A percentile compares a stretch with the other conserved stretches of the same genome.
Conservation (phyloP, 1,139 yeast species). For the Protomyces inundatus region DNA sequence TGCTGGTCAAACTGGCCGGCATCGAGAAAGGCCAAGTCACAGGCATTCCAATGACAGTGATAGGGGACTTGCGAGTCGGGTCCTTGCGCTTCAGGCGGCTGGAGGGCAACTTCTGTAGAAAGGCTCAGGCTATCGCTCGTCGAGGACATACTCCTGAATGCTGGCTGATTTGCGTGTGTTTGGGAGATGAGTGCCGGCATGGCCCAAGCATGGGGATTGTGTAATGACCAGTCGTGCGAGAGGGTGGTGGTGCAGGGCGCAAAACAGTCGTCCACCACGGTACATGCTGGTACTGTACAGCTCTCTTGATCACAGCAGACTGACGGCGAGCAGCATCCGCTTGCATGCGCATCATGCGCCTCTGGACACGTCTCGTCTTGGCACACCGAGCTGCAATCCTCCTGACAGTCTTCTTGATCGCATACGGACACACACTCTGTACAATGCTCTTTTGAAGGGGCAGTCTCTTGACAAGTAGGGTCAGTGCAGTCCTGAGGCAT, state of each 20-base stretch:
- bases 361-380: not conserved
- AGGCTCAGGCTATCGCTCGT: not conserved
- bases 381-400: not conserved
- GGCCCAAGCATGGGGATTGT: too few relatives aligned
- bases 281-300: too few relatives aligned
- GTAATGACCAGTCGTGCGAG: too few relatives aligned
- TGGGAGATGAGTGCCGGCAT: too few relatives aligned
- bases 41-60: slow-evolving; percentile 24
- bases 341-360: not conserved
- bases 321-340: too few relatives aligned
- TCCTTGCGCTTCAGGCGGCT: not conserved
- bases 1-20: slow-evolving; percentile 9
- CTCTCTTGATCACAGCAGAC: too few relatives aligned
- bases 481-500: not conserved
- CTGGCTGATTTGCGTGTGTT: too few relatives aligned
- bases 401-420: not conserved
- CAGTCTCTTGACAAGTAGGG: not conserved
- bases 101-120: not conserved
- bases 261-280: too few relatives aligned
- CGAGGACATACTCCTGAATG: not conserved
- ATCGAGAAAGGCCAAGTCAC: slow-evolving; percentile 18
- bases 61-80: slow-evolving; percentile 10
- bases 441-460: not conserved
- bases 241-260: too few relatives aligned
- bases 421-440: not conserved